Base-by-base conservation (phyloP, 495 filamentous ascomycete species). In the Daldinia loculata region DNA sequence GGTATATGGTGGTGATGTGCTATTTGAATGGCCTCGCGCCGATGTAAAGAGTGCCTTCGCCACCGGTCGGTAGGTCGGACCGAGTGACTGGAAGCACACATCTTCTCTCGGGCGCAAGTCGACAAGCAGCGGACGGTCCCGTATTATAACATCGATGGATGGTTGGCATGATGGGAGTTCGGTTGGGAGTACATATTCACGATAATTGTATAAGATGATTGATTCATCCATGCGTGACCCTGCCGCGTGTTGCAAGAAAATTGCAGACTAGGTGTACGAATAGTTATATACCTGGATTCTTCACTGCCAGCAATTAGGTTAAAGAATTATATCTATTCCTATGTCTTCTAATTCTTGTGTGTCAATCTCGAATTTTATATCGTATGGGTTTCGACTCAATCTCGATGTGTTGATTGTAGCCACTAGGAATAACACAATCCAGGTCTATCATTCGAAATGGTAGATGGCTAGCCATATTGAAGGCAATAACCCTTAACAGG, bases 1-100 rank as follows among this genome's bases (percentile, higher is more conserved):
- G 58, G 83, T 88, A 11, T 88, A 88, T 72, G 78, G 85, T 29
- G 85, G 85, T 19, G 85, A 88, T 61, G 81, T 85, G 61, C 56
- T 84, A 61, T 85, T 84, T 64, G 85, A 87, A 76, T 88, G 86
- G 86, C 82, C 82, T 9, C 75, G 83, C 65, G 77, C 75, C 17
- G 86, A 88, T 74, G 84, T 87, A 11, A 83, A 83, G 75, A 75
- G 75, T 26, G 84, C 86, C 12, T 88, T 88, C 76, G 43, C 75
- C 39, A 69, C 74, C 19, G 83, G 80, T 74, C 74, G 83, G 74
- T 83, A 77, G 71, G 75, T 70, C 75, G 75, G 75, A 69, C 67
- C 75, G 34, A 66, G 75, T 70, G 75, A 76, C 39, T 67, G 69
- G 70, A 72, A 66, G 34, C 62, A 74, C 32, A 27, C 70, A 27